These are phyloP conservation scores for Allomyces macrogynus DNA, from an alignment of 192 early-diverging fungal species.

Conservation along the genomic window DNA sequence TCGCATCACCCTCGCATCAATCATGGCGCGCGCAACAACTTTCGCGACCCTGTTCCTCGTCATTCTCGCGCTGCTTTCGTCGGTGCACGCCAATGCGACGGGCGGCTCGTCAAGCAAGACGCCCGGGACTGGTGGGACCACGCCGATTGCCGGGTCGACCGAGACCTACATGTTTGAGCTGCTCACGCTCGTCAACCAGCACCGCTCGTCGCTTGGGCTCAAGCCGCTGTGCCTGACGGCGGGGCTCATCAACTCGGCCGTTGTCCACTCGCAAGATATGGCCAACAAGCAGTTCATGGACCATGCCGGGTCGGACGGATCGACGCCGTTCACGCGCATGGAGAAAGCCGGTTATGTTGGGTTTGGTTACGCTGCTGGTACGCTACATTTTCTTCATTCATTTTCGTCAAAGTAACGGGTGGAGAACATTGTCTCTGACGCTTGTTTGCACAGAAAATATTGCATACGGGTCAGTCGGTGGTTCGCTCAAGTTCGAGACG, in stretches of 20 bases:
- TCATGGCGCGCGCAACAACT: too few relatives aligned
- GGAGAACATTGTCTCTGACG: too few relatives aligned
- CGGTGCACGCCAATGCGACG: background rate
- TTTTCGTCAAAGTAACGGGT: too few relatives aligned
- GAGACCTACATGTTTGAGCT: too few relatives aligned
- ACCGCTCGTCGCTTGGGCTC: too few relatives aligned
- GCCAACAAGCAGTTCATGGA: background rate
- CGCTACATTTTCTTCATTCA: too few relatives aligned
- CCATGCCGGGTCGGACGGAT: background rate
- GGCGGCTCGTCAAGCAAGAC: too few relatives aligned
- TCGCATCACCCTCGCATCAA: too few relatives aligned
- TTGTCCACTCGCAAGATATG: background rate
- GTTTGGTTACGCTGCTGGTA: background rate
- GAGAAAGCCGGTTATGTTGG: background rate
- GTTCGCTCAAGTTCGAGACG: background rate
- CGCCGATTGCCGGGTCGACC: too few relatives aligned
- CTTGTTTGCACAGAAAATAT: background rate
- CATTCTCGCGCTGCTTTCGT: conserved; percentile 1
- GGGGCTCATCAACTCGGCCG: background rate
- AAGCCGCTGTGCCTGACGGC: background rate
- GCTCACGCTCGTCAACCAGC: too few relatives aligned
- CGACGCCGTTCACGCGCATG: background rate
- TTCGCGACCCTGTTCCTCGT: too few relatives aligned
- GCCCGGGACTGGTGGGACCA: too few relatives aligned
- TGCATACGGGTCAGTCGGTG: background rate